These are phyloP conservation scores for Quercus alba DNA, from an alignment of 306 rosid species.

Conservation along the genomic window DNA sequence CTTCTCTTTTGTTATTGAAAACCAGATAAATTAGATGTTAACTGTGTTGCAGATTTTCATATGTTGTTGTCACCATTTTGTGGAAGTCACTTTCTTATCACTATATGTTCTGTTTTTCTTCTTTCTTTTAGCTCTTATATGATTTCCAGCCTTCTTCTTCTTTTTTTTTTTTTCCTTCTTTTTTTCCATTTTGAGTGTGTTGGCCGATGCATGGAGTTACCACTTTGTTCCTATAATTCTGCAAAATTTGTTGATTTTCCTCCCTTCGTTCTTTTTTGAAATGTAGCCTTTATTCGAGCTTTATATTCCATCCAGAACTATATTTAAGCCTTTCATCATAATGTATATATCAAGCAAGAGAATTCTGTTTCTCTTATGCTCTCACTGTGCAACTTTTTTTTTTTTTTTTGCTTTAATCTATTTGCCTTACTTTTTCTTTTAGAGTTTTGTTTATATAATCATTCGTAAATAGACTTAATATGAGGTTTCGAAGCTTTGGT, in stretches of 20 bases:
- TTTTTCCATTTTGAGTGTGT: background rate
- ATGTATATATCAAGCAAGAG: constrained; percentile 4
- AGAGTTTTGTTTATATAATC: background rate
- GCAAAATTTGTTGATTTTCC: background rate
- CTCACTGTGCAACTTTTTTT: background rate
- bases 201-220: constrained; percentile 10
- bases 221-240: background rate
- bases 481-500: constrained; percentile 66
- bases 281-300: background rate
- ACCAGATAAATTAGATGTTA: background rate
- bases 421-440: background rate
- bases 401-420: background rate
- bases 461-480: constrained; percentile 35
- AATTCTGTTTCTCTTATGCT: constrained; percentile 1
- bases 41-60: background rate
- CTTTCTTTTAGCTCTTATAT: background rate
- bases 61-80: background rate
- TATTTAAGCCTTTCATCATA: background rate
- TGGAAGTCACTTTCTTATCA: background rate
- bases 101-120: background rate
- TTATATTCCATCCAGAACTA: constrained; percentile 7
- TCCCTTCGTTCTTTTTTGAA: background rate
- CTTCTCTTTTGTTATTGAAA: background rate
- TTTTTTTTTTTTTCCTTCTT: background rate
- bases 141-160: background rate